Evolutionary conservation across 306 rosid genomes (phyloP).

Genomic region (Acacia melanoxylon): DNA sequence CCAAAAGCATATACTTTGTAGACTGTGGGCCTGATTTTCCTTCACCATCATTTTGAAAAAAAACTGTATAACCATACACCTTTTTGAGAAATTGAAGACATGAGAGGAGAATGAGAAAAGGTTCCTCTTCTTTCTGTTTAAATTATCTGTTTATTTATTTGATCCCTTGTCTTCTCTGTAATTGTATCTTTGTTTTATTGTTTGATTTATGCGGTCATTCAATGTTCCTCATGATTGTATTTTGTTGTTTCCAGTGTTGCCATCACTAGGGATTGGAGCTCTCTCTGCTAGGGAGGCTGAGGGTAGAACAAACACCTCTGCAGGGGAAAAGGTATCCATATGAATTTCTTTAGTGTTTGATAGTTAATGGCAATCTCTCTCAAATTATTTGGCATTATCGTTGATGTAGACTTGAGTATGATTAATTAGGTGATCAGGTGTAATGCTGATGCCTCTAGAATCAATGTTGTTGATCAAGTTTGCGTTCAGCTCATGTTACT

Average conservation of each 20-base stretch:
- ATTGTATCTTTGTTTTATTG: slow-evolving; percentile 4
- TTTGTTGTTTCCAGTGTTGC: slow-evolving; percentile 71
- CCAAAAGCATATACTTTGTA: background rate
- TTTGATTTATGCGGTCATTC: slow-evolving; percentile 20
- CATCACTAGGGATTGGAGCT: slow-evolving; percentile 89
- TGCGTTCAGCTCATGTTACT: background rate
- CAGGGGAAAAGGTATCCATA: slow-evolving; percentile 86
- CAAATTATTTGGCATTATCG: slow-evolving; percentile 16
- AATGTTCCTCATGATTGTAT: slow-evolving; percentile 33
- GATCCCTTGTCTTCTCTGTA: slow-evolving; percentile 2
- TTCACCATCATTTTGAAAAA: background rate
- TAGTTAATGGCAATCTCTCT: slow-evolving; percentile 3
- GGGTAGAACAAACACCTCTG: slow-evolving; percentile 87
- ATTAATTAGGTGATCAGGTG: background rate
- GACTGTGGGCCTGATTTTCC: background rate
- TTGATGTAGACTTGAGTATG: background rate
- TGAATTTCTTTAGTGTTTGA: slow-evolving; percentile 12
- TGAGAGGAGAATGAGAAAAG: background rate
- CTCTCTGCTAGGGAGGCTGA: slow-evolving; percentile 96
- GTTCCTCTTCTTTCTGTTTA: slow-evolving; percentile 2
- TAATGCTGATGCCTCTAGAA: background rate
- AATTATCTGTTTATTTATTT: background rate
- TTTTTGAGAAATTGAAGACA: background rate
- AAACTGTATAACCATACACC: background rate
- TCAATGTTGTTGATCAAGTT: background rate